phyloP scores from a whole-genome alignment of 2,329 filamentous ascomycete genomes.

The Myriosclerotinia duriaeana region DNA sequence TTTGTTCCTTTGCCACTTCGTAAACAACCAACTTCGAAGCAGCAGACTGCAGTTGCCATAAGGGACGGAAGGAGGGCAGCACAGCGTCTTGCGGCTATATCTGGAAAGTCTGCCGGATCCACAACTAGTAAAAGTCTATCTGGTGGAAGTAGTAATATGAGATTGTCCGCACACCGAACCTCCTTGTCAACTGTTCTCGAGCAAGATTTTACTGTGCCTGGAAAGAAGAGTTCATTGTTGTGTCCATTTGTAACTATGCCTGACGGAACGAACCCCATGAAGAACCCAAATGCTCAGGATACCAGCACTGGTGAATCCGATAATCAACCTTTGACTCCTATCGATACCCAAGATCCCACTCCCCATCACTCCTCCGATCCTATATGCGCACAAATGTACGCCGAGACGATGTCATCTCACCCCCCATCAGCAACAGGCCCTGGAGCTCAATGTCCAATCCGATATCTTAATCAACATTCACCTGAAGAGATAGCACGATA shows the following conservation, averaged over 20 bases:
- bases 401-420: constrained; percentile 50
- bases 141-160: constrained; percentile 43
- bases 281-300: constrained; percentile 29
- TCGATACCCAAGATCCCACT: constrained; percentile 44
- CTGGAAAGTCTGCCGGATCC: constrained; percentile 48
- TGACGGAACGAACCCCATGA: constrained; percentile 27
- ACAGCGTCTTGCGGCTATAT: constrained; percentile 50
- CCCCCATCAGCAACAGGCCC: constrained; percentile 52
- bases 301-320: constrained; percentile 34
- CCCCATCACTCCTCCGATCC: constrained; percentile 56
- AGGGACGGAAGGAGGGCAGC: constrained; percentile 62
- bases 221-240: constrained; percentile 73
- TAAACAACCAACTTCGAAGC: constrained; percentile 44
- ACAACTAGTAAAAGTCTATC: constrained; percentile 45
- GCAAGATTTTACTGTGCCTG: constrained; percentile 86
- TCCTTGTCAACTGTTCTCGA: constrained; percentile 69
- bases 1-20: constrained; percentile 39
- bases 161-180: constrained; percentile 48
- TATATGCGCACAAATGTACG: constrained; percentile 63
- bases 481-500: constrained; percentile 92
- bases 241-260: constrained; percentile 68
- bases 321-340: constrained; percentile 33
- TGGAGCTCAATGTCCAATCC: constrained; percentile 79
- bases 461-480: constrained; percentile 87
- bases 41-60: constrained; percentile 61